phyloP scores from a whole-genome alignment of 345 rosid species.

The Xanthoceras sorbifolium region DNA sequence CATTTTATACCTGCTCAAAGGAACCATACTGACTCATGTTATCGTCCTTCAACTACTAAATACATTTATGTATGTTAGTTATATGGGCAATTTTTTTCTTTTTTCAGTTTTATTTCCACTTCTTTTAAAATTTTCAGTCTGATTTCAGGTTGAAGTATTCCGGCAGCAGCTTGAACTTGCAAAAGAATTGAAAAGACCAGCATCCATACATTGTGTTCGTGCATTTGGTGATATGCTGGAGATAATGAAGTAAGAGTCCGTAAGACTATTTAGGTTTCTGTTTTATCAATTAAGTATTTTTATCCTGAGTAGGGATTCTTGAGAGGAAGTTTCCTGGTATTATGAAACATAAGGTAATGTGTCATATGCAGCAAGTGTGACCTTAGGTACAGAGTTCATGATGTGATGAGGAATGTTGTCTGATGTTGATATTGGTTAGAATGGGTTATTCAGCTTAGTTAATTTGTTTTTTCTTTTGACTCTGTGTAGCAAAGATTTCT shows the following conservation, averaged over 20 bases:
- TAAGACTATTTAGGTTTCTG: conserved; percentile 26
- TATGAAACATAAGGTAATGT: background rate
- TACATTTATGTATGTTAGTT: background rate
- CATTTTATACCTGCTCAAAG: too few relatives aligned
- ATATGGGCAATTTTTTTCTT: background rate
- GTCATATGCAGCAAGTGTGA: background rate
- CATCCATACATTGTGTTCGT: conserved; percentile 84
- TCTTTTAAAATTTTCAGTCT: background rate
- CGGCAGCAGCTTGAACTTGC: conserved; percentile 84
- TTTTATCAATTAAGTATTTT: background rate
- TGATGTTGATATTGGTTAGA: background rate
- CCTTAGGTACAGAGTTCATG: background rate
- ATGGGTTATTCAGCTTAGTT: background rate
- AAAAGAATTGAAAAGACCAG: conserved; percentile 76
- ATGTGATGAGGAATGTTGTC: background rate
- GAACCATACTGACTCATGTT: too few relatives aligned
- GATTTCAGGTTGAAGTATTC: conserved; percentile 63
- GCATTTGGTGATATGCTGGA: conserved; percentile 87
- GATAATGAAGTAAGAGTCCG: conserved; percentile 63
- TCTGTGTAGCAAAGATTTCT: background rate
- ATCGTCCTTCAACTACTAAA: background rate
- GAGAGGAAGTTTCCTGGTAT: background rate
- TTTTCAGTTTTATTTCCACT: background rate
- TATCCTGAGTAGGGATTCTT: background rate
- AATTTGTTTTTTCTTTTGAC: too few relatives aligned